Conservation (phyloP, 441 rosid genomes). For the Erysimum cheiri region DNA sequence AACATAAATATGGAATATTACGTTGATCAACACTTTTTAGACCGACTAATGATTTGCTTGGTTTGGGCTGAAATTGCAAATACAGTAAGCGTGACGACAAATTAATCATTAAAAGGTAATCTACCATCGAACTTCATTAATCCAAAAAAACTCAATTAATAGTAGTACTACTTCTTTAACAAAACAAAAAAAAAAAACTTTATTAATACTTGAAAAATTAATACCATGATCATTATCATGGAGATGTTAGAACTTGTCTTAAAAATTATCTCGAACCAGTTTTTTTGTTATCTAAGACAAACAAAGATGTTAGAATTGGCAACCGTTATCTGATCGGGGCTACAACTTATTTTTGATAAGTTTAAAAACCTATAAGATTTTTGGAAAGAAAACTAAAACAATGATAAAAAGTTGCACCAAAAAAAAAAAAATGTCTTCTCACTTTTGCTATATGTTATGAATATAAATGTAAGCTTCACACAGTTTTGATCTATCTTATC, state of each 20-base stretch:
- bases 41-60: conserved; percentile 33
- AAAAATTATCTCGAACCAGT: too few species aligned
- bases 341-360: neutral
- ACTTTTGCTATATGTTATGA: neutral
- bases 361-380: neutral
- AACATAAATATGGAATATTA: conserved; percentile 32
- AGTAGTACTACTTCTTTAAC: too few species aligned
- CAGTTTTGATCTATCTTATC: neutral
- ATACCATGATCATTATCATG: too few species aligned
- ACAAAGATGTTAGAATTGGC: neutral
- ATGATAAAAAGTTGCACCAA: too few species aligned
- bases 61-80: conserved; percentile 22
- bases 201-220: too few species aligned
- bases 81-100: conserved; percentile 37
- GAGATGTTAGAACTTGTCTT: conserved; percentile 8
- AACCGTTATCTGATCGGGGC: neutral
- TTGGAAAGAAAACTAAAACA: too few species aligned
- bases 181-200: too few species aligned
- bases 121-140: neutral
- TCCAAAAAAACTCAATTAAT: neutral
- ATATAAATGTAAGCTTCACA: neutral
- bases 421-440: too few species aligned
- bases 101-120: conserved; percentile 28
- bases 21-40: conserved; percentile 31
- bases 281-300: too few species aligned